Conservation (phyloP, 345 rosid species). For the Eucalyptus curtisii region DNA sequence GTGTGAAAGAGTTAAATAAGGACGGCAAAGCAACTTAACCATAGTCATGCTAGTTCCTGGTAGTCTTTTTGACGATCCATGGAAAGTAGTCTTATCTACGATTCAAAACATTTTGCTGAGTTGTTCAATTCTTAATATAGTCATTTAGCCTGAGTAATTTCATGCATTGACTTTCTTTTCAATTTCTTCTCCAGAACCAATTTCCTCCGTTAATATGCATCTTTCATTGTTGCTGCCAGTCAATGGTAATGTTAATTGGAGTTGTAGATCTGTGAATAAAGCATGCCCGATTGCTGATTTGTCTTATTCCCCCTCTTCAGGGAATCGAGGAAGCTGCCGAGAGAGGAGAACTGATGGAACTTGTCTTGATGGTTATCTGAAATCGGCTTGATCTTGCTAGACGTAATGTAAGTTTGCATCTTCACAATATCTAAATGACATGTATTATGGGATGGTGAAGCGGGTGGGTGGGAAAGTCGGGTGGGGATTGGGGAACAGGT, state of each 20-base stretch:
- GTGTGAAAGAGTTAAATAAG: not conserved
- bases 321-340: conserved; percentile 60
- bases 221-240: not conserved
- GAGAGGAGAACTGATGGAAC: conserved; percentile 57
- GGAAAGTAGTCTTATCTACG: not conserved
- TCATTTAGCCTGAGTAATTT: not conserved
- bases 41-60: not conserved
- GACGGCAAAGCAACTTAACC: not conserved
- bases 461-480: not conserved
- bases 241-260: not conserved
- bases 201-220: not conserved
- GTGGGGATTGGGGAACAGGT: not conserved
- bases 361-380: conserved; percentile 59
- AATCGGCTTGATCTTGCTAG: conserved; percentile 67
- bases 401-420: conserved; percentile 35
- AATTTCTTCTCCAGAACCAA: not conserved
- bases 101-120: not conserved
- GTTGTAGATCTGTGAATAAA: not conserved
- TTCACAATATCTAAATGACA: not conserved
- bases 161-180: not conserved
- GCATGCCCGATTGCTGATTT: not conserved
- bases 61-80: not conserved
- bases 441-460: not conserved
- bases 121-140: not conserved
- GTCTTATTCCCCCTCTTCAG: conserved; percentile 6